phyloP scores from a whole-genome alignment of 2,329 filamentous ascomycete species.

The Decorospora gaudefroyi region DNA sequence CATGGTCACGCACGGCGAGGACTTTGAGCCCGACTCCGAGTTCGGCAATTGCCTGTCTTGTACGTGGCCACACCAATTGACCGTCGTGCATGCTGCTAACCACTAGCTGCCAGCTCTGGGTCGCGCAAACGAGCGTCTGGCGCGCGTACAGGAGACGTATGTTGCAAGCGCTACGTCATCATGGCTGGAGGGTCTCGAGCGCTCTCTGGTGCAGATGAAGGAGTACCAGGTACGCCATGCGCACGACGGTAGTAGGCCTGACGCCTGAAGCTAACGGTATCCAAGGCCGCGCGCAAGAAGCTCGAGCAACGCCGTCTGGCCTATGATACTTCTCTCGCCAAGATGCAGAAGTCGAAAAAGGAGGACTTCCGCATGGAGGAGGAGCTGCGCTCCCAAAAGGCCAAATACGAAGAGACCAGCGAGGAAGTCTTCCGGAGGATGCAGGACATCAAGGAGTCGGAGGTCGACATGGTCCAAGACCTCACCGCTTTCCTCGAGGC shows the following conservation, averaged over 20 bases:
- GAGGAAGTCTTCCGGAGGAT: constrained; percentile 91
- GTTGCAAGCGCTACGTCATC: constrained; percentile 74
- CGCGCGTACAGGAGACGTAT: constrained; percentile 82
- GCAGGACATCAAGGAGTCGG: constrained; percentile 94
- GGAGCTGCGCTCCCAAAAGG: constrained; percentile 85
- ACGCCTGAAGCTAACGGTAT: constrained; percentile 18
- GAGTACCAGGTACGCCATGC: constrained; percentile 78
- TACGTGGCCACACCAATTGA: constrained; percentile 48
- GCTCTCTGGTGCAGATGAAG: constrained; percentile 91
- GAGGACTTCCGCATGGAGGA: constrained; percentile 94
- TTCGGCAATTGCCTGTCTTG: constrained; percentile 84
- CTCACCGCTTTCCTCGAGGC: constrained; percentile 82
- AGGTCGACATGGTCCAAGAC: constrained; percentile 79
- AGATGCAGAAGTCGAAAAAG: constrained; percentile 90
- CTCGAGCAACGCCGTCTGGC: constrained; percentile 86
- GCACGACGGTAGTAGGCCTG: not conserved
- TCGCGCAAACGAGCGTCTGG: constrained; percentile 84
- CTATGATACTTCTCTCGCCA: constrained; percentile 85
- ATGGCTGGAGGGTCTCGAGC: constrained; percentile 91
- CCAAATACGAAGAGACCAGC: constrained; percentile 93
- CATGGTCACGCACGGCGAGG: constrained; percentile 88
- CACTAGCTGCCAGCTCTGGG: constrained; percentile 69
- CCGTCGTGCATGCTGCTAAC: constrained; percentile 20
- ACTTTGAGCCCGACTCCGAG: constrained; percentile 88
- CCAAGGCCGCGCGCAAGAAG: constrained; percentile 81